Conservation (phyloP, 2,329 filamentous ascomycete genomes). For the Pseudogymnoascus sp. region DNA sequence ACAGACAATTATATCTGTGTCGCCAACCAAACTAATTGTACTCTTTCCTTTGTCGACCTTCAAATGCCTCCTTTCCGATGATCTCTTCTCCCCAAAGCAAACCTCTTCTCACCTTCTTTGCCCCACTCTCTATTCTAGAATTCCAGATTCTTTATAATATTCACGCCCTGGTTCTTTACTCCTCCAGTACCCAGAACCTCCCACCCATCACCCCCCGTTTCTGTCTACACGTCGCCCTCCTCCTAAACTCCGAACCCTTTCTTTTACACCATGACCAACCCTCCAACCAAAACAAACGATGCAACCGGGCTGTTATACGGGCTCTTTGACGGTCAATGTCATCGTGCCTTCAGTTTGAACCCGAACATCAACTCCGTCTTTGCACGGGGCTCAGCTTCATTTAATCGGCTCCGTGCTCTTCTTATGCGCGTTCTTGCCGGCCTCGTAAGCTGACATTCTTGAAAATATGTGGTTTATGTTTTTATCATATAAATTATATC, state of each 20-base stretch:
- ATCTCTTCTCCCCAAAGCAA: background rate
- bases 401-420: constrained; percentile 5
- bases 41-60: background rate
- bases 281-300: background rate
- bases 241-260: background rate
- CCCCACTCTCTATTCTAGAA: background rate
- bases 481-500: background rate
- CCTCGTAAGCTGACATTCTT: constrained; percentile 5
- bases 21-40: background rate
- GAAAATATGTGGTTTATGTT: background rate
- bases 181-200: background rate
- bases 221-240: too few relatives aligned
- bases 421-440: background rate
- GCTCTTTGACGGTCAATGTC: background rate
- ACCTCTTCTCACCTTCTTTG: background rate
- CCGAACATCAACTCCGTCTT: background rate
- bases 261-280: background rate
- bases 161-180: background rate
- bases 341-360: background rate
- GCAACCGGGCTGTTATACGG: background rate
- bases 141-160: background rate
- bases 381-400: background rate
- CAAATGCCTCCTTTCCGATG: constrained; percentile 3
- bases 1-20: background rate
- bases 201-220: background rate